phyloP scores from a whole-genome alignment of 139 green algal species.

The Closterium sp. region DNA sequence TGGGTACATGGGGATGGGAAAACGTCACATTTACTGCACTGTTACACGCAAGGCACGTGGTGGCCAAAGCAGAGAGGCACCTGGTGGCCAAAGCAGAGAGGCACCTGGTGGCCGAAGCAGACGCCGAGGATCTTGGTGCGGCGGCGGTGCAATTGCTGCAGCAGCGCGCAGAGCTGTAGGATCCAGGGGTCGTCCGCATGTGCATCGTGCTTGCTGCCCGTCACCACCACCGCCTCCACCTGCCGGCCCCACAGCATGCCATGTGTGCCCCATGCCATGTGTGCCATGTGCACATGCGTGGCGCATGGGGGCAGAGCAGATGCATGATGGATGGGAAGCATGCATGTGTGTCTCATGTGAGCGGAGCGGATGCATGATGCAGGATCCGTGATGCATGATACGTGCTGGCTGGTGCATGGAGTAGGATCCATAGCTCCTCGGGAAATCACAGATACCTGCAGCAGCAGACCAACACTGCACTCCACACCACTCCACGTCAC shows the following conservation, averaged over 20 bases:
- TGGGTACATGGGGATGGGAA: not conserved
- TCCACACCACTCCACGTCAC: no score
- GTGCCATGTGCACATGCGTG: not conserved
- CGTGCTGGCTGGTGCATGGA: not conserved
- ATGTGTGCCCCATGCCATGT: not conserved
- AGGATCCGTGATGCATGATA: not conserved
- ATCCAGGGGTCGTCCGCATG: constrained; percentile 35
- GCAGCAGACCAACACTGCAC: not conserved
- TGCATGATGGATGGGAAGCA: no score
- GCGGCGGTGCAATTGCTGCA: not conserved
- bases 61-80: constrained; percentile 2
- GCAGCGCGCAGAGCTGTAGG: not conserved
- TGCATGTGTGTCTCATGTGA: no score
- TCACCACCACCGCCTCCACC: constrained; percentile 40
- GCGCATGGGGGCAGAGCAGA: not conserved
- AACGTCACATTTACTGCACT: no score
- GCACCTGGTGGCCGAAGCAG: constrained; percentile 44
- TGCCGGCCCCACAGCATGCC: not conserved
- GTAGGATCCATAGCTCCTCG: no score
- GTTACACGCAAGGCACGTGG: no score
- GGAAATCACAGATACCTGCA: not conserved
- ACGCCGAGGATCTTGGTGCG: constrained; percentile 13
- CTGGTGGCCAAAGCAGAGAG: constrained; percentile 35
- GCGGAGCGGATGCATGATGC: no score
- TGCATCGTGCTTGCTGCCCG: constrained; percentile 25